Evolutionary conservation across 495 filamentous ascomycete genomes (phyloP), one percentile per base, ranked within the genome.

Genomic region (Coniosporium apollinis): DNA sequence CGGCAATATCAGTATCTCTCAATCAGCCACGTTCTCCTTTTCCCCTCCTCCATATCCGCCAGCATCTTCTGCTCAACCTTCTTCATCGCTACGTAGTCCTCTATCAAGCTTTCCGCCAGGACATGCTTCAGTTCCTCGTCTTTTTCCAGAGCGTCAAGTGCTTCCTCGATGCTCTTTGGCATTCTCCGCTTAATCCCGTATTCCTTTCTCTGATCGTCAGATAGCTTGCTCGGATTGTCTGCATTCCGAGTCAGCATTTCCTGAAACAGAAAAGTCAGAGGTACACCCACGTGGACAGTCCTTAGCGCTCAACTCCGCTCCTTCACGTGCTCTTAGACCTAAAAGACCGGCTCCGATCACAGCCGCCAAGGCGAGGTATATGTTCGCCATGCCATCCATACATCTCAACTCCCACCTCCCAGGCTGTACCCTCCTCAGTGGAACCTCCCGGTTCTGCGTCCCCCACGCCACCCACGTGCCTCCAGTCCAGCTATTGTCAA

Each of bases 401-500:
- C 62, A 61, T 47, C 76, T 72, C 6, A 87, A 21, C 51, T 85
- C 81, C 68, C 78, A 85, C 46, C 80, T 73, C 17, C 65, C 64
- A 11, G 51, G 59, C 33, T 59, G 33, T 31, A 80, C 64, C 37
- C 69, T 69, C 14, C 81, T 59, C 18, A 87, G 55, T 4, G 80
- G 64, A 5, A 67, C 60, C 54, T 85, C 80, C 14, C 75, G 68
- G 47, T 85, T 84, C 50, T 85, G 67, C 29, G 72, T 76, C 2
- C 81, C 81, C 78, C 80, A 85, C 0, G 69, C 55, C 0, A 82
- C 64, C 69, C 74, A 85, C 4, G 71, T 65, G 0, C 79, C 79
- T 2, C 78, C 79, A 0, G 75, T 69, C 84, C 84, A 92, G 22
- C 64, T 58, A 9, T 76, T 65, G 42, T 80, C 76, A 2, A 46